These are phyloP conservation scores for Leccinum subtestaceum DNA, from an alignment of 768 basidiomycete species.

Conservation along the genomic window DNA sequence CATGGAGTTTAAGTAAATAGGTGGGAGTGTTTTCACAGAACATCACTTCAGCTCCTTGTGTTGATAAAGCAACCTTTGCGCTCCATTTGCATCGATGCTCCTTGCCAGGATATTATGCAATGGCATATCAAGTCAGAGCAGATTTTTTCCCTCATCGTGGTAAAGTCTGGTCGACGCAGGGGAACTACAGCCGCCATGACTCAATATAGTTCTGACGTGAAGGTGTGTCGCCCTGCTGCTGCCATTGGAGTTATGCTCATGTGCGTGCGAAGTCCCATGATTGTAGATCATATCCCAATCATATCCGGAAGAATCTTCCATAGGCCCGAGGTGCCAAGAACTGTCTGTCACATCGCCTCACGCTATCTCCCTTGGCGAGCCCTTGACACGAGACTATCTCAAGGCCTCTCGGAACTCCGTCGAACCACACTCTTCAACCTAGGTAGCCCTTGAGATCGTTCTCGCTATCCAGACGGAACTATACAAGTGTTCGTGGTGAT, in stretches of 20 bases:
- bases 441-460: background rate
- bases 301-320: background rate
- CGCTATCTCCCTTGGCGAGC: background rate
- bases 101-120: background rate
- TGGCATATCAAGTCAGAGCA: background rate
- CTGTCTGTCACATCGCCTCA: background rate
- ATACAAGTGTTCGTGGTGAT: conserved; percentile 55
- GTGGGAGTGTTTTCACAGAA: background rate
- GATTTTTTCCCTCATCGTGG: background rate
- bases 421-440: background rate
- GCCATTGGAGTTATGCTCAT: background rate
- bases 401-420: background rate
- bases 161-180: background rate
- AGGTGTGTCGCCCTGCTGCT: background rate
- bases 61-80: background rate
- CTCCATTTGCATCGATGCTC: background rate
- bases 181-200: background rate
- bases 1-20: no score
- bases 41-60: background rate
- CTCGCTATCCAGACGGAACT: conserved; percentile 34
- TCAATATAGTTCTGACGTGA: background rate
- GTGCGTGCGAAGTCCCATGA: background rate
- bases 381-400: background rate
- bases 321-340: background rate
- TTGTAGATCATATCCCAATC: no score